These are phyloP conservation scores for Lactifluus subvellereus DNA, from an alignment of 768 basidiomycete genomes.

Conservation along the genomic window DNA sequence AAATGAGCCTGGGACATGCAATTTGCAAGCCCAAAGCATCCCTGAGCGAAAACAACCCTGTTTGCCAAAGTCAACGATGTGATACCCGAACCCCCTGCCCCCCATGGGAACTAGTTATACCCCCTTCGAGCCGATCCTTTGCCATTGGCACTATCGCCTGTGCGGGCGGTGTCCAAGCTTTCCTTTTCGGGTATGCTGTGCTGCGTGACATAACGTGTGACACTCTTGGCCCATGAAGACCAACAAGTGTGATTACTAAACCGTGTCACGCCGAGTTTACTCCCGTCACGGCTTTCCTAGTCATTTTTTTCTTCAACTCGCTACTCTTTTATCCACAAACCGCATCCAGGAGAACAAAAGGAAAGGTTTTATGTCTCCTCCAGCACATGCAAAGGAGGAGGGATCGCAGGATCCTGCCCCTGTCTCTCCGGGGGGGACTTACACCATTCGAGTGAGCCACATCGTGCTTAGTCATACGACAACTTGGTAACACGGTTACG, in stretches of 20 bases:
- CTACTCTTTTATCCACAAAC: neutral
- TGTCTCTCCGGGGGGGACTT: conserved; percentile 68
- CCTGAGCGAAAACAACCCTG: too few species aligned
- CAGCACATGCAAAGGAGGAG: conserved; percentile 33
- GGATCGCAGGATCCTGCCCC: conserved; percentile 47
- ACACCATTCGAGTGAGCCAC: conserved; percentile 61
- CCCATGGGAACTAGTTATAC: neutral
- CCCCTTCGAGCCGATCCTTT: too few species aligned
- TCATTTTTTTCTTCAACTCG: conserved; percentile 7
- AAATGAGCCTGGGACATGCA: too few species aligned
- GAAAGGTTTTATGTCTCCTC: conserved; percentile 18
- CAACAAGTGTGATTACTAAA: neutral
- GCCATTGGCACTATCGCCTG: too few species aligned
- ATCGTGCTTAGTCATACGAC: conserved; percentile 23
- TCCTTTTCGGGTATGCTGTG: too few species aligned
- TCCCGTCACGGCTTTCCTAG: conserved; percentile 16
- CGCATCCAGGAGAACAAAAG: neutral
- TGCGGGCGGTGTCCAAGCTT: too few species aligned
- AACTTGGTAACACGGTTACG: conserved; percentile 16
- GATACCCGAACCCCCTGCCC: neutral
- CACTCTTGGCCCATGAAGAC: too few species aligned
- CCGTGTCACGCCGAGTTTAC: conserved; percentile 6
- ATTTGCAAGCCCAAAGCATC: too few species aligned
- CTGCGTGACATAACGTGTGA: neutral
- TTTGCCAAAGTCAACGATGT: neutral